Evolutionary conservation across 106 monocot genomes (phyloP), one percentile per base, ranked within the genome.

Genomic region (Allium sativum): DNA sequence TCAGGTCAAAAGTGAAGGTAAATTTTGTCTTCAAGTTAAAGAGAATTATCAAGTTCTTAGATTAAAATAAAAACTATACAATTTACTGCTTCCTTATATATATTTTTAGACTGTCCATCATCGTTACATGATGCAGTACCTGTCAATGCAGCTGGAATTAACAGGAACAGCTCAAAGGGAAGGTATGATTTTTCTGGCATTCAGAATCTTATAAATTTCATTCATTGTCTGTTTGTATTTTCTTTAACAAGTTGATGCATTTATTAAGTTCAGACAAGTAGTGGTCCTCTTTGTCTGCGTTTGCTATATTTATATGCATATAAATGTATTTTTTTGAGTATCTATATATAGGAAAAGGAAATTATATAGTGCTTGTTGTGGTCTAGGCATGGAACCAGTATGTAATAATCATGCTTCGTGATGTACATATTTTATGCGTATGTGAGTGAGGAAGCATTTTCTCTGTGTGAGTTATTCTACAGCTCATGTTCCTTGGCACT

Each of bases 1-100:
- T 71, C 21, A 63, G 64, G 74, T 42, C 65, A 18, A 69, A 84
- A 42, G 62, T 53, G 46, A 84, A 80, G 67, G 58, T 31, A 31
- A 31, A 31, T 31, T 31, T 1, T 31, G 31, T 31, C 2, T 31
- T 31, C 31, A 31, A 31, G 31, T 31, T 31, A 31, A 31, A 31
- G 31, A 31, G 31, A 31, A 31, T 31, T 31, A 31, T 31, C 5
- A 31, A 31, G 31, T 31, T 31, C 4, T 31, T 31, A 31, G 2
- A 31, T 31, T 5, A 31, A 2, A 31, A 31, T 31, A 31, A 31
- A 2, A 31, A 31, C 31, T 31, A 3, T 31, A 31, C 5, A 31
- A 31, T 31, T 31, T 31, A 31, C 31, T 3, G 5, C 5, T 31
- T 31, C 5, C 5, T 31, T 31, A 31, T 31, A 1, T 31, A 31